Conservation (phyloP, 192 early-diverging fungal species). For the Linderina pennispora region DNA sequence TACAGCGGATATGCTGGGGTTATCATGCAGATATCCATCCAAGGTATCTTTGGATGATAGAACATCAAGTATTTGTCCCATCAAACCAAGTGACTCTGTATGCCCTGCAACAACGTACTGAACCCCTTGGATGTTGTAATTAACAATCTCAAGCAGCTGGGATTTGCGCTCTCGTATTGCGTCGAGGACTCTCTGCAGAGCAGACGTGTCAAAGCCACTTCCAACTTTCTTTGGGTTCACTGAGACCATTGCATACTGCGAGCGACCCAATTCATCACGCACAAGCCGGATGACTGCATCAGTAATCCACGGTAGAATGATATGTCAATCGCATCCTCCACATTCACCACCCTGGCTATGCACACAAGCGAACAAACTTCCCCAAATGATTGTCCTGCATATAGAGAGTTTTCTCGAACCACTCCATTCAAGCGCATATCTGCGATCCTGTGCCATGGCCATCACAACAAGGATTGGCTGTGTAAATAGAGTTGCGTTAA, state of each 20-base stretch:
- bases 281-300: conserved; percentile 82
- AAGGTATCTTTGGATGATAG: too few species aligned
- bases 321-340: conserved; percentile 76
- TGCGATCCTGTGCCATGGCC: conserved; percentile 76
- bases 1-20: too few species aligned
- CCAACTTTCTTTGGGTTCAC: conserved; percentile 81
- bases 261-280: conserved; percentile 69
- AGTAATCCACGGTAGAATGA: conserved; percentile 93
- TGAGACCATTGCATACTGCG: conserved; percentile 87
- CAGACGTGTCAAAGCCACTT: conserved; percentile 68
- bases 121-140: conserved; percentile 89
- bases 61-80: too few species aligned
- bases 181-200: conserved; percentile 52
- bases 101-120: conserved; percentile 87
- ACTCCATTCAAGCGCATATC: conserved; percentile 79
- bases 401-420: conserved; percentile 67
- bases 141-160: conserved; percentile 81
- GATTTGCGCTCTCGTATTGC: conserved; percentile 67
- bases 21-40: too few species aligned
- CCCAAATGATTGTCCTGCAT: conserved; percentile 86
- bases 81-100: too few species aligned
- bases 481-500: conserved; percentile 86
- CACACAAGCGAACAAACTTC: conserved; percentile 81
- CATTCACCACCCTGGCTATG: conserved; percentile 69
- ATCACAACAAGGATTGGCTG: conserved; percentile 88